These are phyloP conservation scores for Ogataea angusta DNA, from an alignment of 805 yeast species.

Conservation along the genomic window DNA sequence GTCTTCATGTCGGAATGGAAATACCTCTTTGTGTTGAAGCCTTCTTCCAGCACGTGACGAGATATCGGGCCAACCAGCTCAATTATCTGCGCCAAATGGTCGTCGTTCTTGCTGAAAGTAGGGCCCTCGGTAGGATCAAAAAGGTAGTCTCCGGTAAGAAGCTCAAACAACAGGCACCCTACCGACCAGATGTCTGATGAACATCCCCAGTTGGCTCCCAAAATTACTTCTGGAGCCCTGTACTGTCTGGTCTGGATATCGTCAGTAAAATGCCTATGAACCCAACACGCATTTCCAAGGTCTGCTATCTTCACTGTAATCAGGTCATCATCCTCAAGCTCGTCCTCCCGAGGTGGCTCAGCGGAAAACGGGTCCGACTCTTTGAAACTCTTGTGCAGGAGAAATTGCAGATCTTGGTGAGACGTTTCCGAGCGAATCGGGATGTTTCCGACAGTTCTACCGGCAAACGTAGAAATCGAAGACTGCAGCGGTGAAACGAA, in stretches of 20 bases:
- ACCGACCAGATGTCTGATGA: constrained; percentile 95
- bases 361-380: constrained; percentile 30
- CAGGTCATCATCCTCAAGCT: constrained; percentile 43
- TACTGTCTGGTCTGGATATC: constrained; percentile 92
- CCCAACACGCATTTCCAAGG: constrained; percentile 88
- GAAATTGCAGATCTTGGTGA: constrained; percentile 31
- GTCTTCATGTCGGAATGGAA: constrained; percentile 37
- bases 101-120: constrained; percentile 84
- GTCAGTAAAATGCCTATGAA: constrained; percentile 75
- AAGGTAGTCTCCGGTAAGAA: constrained; percentile 89
- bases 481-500: constrained; percentile 27
- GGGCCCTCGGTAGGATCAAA: constrained; percentile 85
- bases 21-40: constrained; percentile 49
- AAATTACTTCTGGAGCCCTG: constrained; percentile 82
- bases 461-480: constrained; percentile 15
- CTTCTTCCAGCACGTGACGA: constrained; percentile 60
- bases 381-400: constrained; percentile 39
- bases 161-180: constrained; percentile 87
- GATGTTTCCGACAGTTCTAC: constrained; percentile 6
- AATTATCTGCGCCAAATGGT: constrained; percentile 92
- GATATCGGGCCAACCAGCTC: constrained; percentile 46
- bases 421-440: constrained; percentile 16
- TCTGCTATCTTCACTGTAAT: constrained; percentile 88
- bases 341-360: constrained; percentile 37
- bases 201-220: constrained; percentile 91